Conservation (phyloP, 75 land plant genomes). For the Adiantum capillusveneris region DNA sequence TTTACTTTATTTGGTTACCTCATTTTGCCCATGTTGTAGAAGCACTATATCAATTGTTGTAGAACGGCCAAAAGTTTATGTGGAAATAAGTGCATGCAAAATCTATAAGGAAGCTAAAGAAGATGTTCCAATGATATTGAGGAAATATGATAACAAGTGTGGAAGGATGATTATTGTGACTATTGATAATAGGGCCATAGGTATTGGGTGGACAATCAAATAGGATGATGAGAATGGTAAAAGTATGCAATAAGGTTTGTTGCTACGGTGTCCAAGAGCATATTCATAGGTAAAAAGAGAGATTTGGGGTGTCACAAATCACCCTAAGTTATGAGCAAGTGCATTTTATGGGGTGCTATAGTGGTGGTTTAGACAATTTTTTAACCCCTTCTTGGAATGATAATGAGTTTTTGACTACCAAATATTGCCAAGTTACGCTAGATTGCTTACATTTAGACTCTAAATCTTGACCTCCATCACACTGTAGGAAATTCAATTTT, state of each 20-base stretch:
- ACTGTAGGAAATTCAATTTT: too few relatives aligned
- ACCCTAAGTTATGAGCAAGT: too few relatives aligned
- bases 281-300: too few relatives aligned
- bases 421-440: too few relatives aligned
- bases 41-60: not conserved
- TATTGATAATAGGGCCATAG: not conserved
- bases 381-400: too few relatives aligned
- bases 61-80: not conserved
- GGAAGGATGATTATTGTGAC: not conserved
- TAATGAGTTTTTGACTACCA: too few relatives aligned
- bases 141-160: not conserved
- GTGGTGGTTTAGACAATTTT: too few relatives aligned
- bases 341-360: too few relatives aligned
- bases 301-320: too few relatives aligned
- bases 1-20: not conserved
- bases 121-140: not conserved
- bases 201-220: not conserved
- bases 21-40: slow-evolving; percentile 3
- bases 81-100: not conserved
- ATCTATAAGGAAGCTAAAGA: not conserved
- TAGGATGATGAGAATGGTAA: not conserved
- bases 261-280: too few relatives aligned
- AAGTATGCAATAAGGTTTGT: not conserved
- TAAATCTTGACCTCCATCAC: too few relatives aligned
- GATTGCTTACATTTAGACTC: too few relatives aligned